Evolutionary conservation across 108 stramenopile genomes (phyloP).

Genomic region (Fragilaria radians): DNA sequence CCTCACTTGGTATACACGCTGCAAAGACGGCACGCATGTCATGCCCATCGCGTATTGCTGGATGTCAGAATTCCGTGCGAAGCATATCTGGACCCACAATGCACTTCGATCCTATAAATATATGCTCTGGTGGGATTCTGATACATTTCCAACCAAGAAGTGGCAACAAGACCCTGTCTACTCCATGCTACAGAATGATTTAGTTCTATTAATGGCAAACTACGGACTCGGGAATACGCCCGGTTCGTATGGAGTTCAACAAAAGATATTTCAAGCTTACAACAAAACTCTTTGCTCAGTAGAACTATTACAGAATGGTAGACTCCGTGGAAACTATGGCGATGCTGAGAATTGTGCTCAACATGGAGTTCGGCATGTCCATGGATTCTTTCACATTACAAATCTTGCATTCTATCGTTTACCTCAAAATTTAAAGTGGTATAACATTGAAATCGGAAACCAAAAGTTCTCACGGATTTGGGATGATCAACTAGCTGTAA

Average conservation of each 20-base stretch:
- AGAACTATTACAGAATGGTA: constrained; percentile 2
- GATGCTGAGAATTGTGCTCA: not conserved
- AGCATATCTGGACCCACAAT: constrained; percentile 31
- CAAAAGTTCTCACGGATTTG: constrained; percentile 26
- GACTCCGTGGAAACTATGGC: not conserved
- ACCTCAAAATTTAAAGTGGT: constrained; percentile 8
- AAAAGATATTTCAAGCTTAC: constrained; percentile 18
- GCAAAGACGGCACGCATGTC: constrained; percentile 2
- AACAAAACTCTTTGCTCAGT: constrained; percentile 18
- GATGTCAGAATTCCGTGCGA: constrained; percentile 32
- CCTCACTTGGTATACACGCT: constrained; percentile 23
- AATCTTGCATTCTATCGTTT: constrained; percentile 41
- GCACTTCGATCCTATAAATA: constrained; percentile 27
- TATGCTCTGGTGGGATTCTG: constrained; percentile 43
- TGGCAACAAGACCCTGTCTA: constrained; percentile 39
- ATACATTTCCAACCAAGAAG: constrained; percentile 24
- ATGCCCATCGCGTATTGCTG: constrained; percentile 23
- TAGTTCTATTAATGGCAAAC: constrained; percentile 27
- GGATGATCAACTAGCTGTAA: constrained; percentile 49
- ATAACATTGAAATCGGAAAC: constrained; percentile 25
- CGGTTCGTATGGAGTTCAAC: not conserved
- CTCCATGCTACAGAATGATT: constrained; percentile 28
- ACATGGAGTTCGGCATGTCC: constrained; percentile 11
- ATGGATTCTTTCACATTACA: constrained; percentile 48
- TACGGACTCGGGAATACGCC: constrained; percentile 23